phyloP scores from a whole-genome alignment of 345 rosid species.

The Populus ilicifolia region DNA sequence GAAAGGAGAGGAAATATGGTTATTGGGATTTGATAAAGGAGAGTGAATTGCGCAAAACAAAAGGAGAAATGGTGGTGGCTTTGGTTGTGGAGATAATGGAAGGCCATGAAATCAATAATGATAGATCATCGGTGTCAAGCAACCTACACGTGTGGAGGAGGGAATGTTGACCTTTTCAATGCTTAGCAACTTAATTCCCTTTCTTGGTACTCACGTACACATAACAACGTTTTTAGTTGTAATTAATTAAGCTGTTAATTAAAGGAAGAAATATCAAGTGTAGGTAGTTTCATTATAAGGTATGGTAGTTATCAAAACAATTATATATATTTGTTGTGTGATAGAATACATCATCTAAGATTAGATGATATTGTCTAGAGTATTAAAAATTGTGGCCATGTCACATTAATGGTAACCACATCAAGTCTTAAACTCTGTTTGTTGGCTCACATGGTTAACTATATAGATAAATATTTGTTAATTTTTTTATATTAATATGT shows the following conservation, averaged over 20 bases:
- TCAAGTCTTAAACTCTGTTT: too few species aligned
- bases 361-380: too few species aligned
- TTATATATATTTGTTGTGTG: background rate
- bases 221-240: background rate
- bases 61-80: background rate
- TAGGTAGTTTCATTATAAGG: background rate
- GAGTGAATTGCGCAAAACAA: slow-evolving; percentile 32
- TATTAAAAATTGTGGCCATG: too few species aligned
- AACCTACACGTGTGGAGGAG: slow-evolving; percentile 10
- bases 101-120: background rate
- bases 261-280: background rate
- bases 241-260: background rate
- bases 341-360: background rate
- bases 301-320: background rate
- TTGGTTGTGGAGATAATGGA: background rate
- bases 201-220: slow-evolving; percentile 5
- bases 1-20: background rate
- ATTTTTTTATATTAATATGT: too few species aligned
- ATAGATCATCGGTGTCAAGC: background rate
- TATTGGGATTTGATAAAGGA: slow-evolving; percentile 16
- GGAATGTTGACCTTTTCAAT: slow-evolving; percentile 35
- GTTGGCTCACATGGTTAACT: too few species aligned
- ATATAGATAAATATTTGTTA: too few species aligned
- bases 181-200: background rate
- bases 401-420: too few species aligned